A percentile compares a stretch with the other conserved stretches of the same genome.
These are phyloP conservation scores for Ilyonectria destructans DNA, from an alignment of 2,329 filamentous ascomycete species.

Conservation along the genomic window DNA sequence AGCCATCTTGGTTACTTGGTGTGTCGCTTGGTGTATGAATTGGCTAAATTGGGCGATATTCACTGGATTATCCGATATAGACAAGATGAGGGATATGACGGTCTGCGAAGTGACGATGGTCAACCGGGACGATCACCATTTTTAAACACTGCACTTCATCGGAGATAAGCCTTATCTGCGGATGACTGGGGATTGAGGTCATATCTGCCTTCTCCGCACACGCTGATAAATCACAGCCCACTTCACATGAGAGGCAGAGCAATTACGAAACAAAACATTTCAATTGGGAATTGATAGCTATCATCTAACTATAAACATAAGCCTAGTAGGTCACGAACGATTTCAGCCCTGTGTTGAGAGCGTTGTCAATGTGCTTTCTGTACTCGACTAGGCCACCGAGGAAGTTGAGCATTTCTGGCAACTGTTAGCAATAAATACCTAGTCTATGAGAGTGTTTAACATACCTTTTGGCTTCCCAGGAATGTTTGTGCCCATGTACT, in stretches of 20 bases:
- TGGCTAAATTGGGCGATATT: background rate
- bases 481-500: constrained; percentile 1
- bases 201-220: background rate
- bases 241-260: background rate
- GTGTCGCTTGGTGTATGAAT: background rate
- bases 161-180: constrained; percentile 5
- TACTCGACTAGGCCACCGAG: background rate
- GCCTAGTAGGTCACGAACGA: background rate
- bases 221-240: background rate
- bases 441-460: background rate
- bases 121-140: background rate
- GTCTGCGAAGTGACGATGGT: background rate
- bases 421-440: background rate
- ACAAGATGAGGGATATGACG: background rate
- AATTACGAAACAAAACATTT: background rate
- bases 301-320: background rate
- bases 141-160: background rate
- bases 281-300: background rate
- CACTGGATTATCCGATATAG: background rate
- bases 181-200: background rate
- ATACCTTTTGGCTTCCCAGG: background rate
- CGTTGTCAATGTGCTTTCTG: background rate
- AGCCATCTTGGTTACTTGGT: background rate
- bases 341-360: background rate
- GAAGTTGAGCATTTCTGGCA: background rate